These are phyloP conservation scores for Angophora floribunda DNA, from an alignment of 345 rosid species.

Conservation along the genomic window DNA sequence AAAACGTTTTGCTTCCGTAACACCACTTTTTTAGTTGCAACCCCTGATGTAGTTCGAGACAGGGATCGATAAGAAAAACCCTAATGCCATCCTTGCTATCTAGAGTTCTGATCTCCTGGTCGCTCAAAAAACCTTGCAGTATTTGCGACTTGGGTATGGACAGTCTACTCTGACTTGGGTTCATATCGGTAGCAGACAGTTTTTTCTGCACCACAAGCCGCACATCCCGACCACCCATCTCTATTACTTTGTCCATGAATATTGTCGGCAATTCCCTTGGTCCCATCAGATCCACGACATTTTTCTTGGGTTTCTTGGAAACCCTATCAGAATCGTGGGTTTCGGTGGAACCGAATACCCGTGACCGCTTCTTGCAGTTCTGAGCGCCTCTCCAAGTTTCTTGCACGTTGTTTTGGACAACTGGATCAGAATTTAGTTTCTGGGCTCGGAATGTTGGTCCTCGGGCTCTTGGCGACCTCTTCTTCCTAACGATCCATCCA, in stretches of 20 bases:
- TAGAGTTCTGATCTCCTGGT: neutral
- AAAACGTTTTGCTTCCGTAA: neutral
- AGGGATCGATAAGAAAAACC: neutral
- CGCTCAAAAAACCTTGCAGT: neutral
- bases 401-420: neutral
- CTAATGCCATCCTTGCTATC: neutral
- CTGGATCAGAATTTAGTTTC: neutral
- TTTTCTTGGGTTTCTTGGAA: neutral
- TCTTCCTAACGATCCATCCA: neutral
- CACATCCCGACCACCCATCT: neutral
- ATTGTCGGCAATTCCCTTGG: neutral
- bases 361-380: neutral
- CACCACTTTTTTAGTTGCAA: neutral
- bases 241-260: neutral
- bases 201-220: neutral
- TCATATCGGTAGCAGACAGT: neutral
- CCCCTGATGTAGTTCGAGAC: neutral
- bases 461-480: neutral
- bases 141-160: neutral
- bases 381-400: too few relatives aligned
- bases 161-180: neutral
- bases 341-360: neutral
- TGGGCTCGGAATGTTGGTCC: neutral
- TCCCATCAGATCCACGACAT: neutral
- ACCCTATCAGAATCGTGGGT: neutral